Base-by-base conservation (phyloP, 2,329 filamentous ascomycete species). In the Pseudogymnoascus sp. region DNA sequence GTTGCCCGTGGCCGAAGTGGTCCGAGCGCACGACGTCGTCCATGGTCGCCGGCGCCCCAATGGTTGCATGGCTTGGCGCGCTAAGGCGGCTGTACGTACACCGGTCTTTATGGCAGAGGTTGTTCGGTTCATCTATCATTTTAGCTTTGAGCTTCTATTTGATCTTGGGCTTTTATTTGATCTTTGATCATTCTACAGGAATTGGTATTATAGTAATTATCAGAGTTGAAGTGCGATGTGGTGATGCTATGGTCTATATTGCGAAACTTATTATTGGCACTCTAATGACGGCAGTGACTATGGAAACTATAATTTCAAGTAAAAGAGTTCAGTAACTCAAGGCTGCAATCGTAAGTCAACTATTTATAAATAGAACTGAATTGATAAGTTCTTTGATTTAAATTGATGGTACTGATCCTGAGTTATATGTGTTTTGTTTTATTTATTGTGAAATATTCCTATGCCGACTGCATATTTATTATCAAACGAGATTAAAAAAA, bases 11-110 rank as follows among this genome's bases (percentile, higher is more conserved):
- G 48, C 6, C 25, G 23, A 54, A 8, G 23, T 54, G 48, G 48
- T 54, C 48, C 48, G 48, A 54, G 48, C 48, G 48, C 48, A 54
- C 48, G 48, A 28, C 48, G 48, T 54, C 48, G 23, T 54, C 48
- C 48, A 51, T 54, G 23, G 7, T 48, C 43, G 48, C 16, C 48
- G 48, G 48, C 23, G 48, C 14, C 48, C 21, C 48, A 31, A 11
- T 14, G 23, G 16, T 31, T 54, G 48, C 48, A 31, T 54, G 14
- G 23, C 48, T 54, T 54, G 48, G 48, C 48, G 8, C 48, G 48
- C 48, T 54, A 54, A 16, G 48, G 23, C 48, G 23, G 48, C 48
- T 16, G n/a, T 14, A 31, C 14, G 23, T n/a, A 10, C 48, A 31
- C 31, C 23, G 11, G n/a, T 16, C 48, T 54, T 23, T 6, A 16